These are phyloP conservation scores for Coemansia sp. DNA, from an alignment of 192 early-diverging fungal species.

Conservation along the genomic window DNA sequence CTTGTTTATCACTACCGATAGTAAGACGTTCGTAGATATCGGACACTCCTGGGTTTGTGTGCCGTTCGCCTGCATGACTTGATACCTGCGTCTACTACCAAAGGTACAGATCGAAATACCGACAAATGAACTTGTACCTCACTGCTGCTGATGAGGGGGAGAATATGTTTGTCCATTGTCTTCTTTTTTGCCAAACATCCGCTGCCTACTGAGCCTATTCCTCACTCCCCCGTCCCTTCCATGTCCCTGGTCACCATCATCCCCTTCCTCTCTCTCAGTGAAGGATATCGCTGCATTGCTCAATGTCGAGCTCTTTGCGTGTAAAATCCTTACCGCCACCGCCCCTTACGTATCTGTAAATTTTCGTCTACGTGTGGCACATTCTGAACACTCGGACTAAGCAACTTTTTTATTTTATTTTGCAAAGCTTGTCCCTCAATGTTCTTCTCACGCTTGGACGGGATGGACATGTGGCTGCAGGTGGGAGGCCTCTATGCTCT, in stretches of 20 bases:
- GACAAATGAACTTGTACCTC: neutral
- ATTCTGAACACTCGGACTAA: neutral
- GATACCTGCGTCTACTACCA: neutral
- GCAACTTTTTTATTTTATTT: neutral
- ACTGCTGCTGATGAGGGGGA: neutral
- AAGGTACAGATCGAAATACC: neutral
- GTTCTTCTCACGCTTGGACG: conserved; percentile 13
- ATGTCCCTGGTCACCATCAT: neutral
- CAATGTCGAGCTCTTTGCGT: neutral
- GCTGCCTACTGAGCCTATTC: neutral
- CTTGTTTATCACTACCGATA: neutral
- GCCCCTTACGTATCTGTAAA: neutral
- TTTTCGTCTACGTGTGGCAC: neutral
- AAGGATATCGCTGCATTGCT: neutral
- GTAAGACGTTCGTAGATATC: neutral
- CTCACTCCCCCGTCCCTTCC: neutral
- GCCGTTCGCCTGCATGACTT: neutral
- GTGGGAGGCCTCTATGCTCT: neutral
- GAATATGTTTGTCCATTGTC: neutral
- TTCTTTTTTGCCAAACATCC: neutral
- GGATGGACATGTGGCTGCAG: conserved; percentile 8
- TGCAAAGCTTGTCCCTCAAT: neutral
- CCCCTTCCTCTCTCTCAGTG: neutral
- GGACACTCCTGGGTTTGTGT: neutral
- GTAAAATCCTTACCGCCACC: neutral